Evolutionary conservation across 1,284 basidiomycete genomes (phyloP).

Genomic region (Xerocomus tenax): DNA sequence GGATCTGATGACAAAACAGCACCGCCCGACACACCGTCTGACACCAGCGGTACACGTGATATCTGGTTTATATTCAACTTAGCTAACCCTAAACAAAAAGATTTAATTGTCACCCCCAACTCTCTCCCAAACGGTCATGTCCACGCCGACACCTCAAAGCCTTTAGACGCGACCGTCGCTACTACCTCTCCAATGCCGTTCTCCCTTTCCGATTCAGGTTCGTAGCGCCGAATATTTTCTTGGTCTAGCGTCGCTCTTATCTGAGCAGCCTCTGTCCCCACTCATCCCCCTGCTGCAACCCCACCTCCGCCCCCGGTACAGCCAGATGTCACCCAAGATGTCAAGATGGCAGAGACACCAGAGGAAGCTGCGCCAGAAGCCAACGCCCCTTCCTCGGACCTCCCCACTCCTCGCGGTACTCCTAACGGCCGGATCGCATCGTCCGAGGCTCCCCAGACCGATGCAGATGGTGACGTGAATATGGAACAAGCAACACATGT

Average conservation of each 20-base stretch:
- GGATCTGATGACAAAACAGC: constrained; percentile 27
- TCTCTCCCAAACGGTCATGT: constrained; percentile 60
- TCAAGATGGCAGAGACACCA: constrained; percentile 39
- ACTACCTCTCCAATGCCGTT: constrained; percentile 34
- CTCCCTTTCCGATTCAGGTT: constrained; percentile 46
- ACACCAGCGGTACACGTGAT: constrained; percentile 31
- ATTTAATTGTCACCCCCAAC: constrained; percentile 57
- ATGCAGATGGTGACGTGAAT: constrained; percentile 38
- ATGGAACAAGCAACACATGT: constrained; percentile 40
- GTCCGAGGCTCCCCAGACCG: constrained; percentile 20
- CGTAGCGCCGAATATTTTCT: constrained; percentile 21
- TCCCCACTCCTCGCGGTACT: background rate
- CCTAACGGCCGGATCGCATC: constrained; percentile 15
- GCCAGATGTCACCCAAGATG: constrained; percentile 45
- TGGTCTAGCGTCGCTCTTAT: constrained; percentile 21
- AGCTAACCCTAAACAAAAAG: constrained; percentile 44
- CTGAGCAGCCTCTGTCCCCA: constrained; percentile 39
- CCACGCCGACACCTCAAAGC: constrained; percentile 46
- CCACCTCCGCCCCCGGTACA: constrained; percentile 42
- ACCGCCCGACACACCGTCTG: constrained; percentile 32
- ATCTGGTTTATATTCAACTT: constrained; percentile 32
- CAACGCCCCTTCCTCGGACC: constrained; percentile 13
- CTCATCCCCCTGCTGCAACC: constrained; percentile 39
- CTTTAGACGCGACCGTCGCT: constrained; percentile 29
- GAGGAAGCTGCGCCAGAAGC: constrained; percentile 20